Percentiles rank a stretch among this genome's conserved stretches.
These are phyloP conservation scores for Tranzscheliella williamsii DNA, from an alignment of 1,284 basidiomycete genomes.

Conservation along the genomic window DNA sequence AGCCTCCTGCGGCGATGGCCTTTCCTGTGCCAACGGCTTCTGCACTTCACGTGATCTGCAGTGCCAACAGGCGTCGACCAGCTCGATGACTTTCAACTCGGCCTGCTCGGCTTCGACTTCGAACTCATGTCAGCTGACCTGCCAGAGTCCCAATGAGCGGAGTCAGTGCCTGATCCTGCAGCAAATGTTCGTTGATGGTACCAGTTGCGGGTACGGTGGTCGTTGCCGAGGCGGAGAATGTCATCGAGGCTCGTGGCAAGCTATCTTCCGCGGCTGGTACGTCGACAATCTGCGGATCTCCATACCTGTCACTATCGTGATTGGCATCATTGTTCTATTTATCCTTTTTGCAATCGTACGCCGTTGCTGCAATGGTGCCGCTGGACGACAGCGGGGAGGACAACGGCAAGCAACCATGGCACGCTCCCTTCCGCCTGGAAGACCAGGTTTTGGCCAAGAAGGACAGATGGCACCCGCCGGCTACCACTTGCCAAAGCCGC, in stretches of 20 bases:
- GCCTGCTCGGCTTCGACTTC: slow-evolving; percentile 69
- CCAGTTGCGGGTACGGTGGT: slow-evolving; percentile 76
- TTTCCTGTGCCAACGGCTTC: slow-evolving; percentile 77
- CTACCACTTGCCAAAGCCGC: background rate
- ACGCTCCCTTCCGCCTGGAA: background rate
- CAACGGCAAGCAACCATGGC: background rate
- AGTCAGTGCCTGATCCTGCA: slow-evolving; percentile 73
- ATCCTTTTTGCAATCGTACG: slow-evolving; percentile 31
- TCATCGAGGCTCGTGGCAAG: slow-evolving; percentile 69
- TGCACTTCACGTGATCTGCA: slow-evolving; percentile 80
- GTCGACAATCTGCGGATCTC: slow-evolving; percentile 49
- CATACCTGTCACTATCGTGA: slow-evolving; percentile 51
- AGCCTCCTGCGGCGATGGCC: slow-evolving; percentile 63
- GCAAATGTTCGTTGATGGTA: slow-evolving; percentile 78
- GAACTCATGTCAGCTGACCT: slow-evolving; percentile 76
- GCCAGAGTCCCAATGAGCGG: slow-evolving; percentile 71
- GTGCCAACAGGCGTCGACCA: slow-evolving; percentile 72
- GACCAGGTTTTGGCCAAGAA: background rate
- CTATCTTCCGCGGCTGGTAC: slow-evolving; percentile 69
- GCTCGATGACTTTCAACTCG: slow-evolving; percentile 68
- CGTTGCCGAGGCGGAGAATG: slow-evolving; percentile 68
- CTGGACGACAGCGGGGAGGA: too few species aligned
- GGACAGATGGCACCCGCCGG: background rate
- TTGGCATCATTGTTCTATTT: slow-evolving; percentile 38
- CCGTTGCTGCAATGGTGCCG: slow-evolving; percentile 25